Evolutionary conservation across 2,329 filamentous ascomycete species (phyloP), one percentile per base, ranked within the genome.

Genomic region (Botrytis porri): DNA sequence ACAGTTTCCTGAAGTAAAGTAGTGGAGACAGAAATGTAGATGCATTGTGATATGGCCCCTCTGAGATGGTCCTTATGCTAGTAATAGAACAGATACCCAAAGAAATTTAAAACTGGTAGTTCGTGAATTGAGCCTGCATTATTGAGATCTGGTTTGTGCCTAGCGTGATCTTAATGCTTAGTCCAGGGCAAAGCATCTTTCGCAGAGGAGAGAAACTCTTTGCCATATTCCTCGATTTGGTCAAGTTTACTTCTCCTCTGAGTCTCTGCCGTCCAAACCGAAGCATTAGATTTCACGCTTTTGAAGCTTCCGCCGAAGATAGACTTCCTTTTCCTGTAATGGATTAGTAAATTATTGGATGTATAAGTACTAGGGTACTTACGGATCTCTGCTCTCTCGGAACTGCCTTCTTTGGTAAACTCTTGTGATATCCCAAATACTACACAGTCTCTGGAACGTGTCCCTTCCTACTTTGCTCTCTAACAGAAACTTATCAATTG

Each of bases 181-280:
- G 32, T 32, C 65, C 65, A 54, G 10, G n/a, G 65, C 35, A 67
- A 57, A 5, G 65, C 65, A 25, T 41, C 48, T 18, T 67, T 67
- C 3, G 65, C 65, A 22, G 65, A 67, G 48, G 35, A 37, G 18
- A 67, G 5, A 12, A 67, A 57, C 10, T 67, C 65, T 41, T 67
- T 67, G 18, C 65, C 48, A 67, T 67, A 67, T 57, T 67, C 65
- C 35, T 67, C 65, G 18, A 67, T 57, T 9, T 41, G 32, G 18
- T 57, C 65, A 22, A 67, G 48, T 41, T 32, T 41, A 12, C 25
- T 67, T 22, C 35, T 67, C 9, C 16, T 67, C 25, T 22, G 25
- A 18, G 48, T 67, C 10, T 67, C 48, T 67, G 9, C n/a, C 1
- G 35, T 67, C 48, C 48, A 41, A 41, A 22, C 9, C 6, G 65